Evolutionary conservation across 495 filamentous ascomycete genomes (phyloP), one percentile per base, ranked within the genome.

Genomic region (Usnea hakonensis): DNA sequence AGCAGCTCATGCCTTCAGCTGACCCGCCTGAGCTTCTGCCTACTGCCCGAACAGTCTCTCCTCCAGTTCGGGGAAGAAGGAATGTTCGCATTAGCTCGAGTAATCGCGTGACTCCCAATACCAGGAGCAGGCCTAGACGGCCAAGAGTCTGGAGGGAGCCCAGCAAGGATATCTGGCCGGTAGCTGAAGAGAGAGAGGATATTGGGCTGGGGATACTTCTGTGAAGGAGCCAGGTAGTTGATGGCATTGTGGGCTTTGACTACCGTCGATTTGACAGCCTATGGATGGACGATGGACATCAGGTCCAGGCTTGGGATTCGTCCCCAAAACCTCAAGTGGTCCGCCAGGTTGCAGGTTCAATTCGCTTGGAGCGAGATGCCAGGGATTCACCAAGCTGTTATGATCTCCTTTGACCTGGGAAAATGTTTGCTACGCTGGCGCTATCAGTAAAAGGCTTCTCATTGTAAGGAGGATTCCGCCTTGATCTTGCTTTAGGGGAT

Each of bases 141-240:
- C 70, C 72, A 19, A 72, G 75, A 62, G 70, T 71, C 37, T 77
- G 75, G 75, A 58, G 72, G 35, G 73, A 75, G 63, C 75, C 74
- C 33, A 74, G 73, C 60, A 69, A 69, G 30, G 72, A 75, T 44
- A 60, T 77, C 10, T 75, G 72, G 65, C 70, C 75, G 17, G 70
- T 77, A 38, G 59, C 68, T 17, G 75, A 77, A 46, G 72, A 73
- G 33, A 63, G 44, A 30, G 67, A 70, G 21, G 64, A 58, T 1
- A 57, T 65, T 30, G 63, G 63, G 35, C 53, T 64, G 19, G 66
- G 66, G 9, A 65, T 65, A n/a, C 33, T 26, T 23, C 35, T 62
- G 2, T 56, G 60, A 62, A 44, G 11, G n/a, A 35, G 30, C 7
- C 21, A 28, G 21, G n/a, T 37, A 38, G 19, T 23, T 2, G 16